Base-by-base conservation (phyloP, 225 moss, liverwort and hornwort species). In the Pleurozium schreberi region DNA sequence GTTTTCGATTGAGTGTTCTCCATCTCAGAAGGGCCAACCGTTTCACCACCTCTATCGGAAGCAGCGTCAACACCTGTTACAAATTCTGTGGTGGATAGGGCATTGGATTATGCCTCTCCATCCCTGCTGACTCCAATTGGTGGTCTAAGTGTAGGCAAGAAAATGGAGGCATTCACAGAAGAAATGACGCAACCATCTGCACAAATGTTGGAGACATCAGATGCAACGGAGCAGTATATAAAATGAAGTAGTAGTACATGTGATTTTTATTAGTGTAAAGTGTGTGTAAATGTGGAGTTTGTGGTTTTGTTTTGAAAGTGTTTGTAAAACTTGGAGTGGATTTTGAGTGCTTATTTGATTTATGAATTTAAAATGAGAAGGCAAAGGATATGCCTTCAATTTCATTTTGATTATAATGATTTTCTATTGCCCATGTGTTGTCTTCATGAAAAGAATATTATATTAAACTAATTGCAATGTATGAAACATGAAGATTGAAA, bases 1-100 rank as follows among this genome's bases (percentile, higher is more conserved):
- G 8, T 2, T 19, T 65, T 18, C 1, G 0, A 65, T 0, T 1
- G 3, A 0, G 3, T 36, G 0, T 10, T 0, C 10, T 65, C 36
- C 19, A 36, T 65, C 19, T 65, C 36, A 0, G 36, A 36, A 65
- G 65, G 1, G 34, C 5, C 18, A 9, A 65, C 18, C 18, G 9
- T 34, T 5, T 65, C 3, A 3, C 18, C 10, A 0, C 18, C 65
- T 65, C 36, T 65, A 36, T 65, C 5, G 36, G 3, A 65, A 10
- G 10, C 10, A 65, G 36, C 10, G 20, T 20, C 38, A 36, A 10
- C 1, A 6, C 20, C 38, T 1, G 0, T 66, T 38, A 10, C 20
- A 19, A 66, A 11, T 0, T 0, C 11, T 3, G 38, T 38, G 6
- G 38, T 36, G 6, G 36, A 65, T 36, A 65, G 65, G 19, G 10